phyloP scores from a whole-genome alignment of 148 eudicot genomes.

The Cornus controversa region DNA sequence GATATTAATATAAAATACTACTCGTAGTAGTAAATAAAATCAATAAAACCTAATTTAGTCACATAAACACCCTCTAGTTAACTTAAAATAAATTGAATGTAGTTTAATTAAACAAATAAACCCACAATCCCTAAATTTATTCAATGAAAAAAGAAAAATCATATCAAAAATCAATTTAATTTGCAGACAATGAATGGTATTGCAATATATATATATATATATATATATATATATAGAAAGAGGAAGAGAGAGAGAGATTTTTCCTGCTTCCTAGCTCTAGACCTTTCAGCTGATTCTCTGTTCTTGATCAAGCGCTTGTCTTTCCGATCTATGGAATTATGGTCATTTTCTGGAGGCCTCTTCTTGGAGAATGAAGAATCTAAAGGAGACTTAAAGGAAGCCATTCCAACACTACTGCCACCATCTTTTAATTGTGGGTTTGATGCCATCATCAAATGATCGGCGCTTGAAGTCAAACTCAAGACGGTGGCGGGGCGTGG shows the following conservation, averaged over 20 bases:
- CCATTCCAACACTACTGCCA: neutral
- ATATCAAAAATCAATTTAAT: too few species aligned
- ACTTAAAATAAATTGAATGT: too few species aligned
- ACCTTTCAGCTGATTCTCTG: constrained; percentile 76
- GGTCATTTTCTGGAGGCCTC: constrained; percentile 25
- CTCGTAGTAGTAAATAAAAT: too few species aligned
- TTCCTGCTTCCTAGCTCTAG: constrained; percentile 69
- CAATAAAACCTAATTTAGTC: too few species aligned
- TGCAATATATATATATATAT: too few species aligned
- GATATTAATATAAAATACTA: too few species aligned
- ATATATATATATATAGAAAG: neutral
- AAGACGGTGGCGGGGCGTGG: neutral
- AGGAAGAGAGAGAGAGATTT: neutral
- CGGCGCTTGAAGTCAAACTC: constrained; percentile 7
- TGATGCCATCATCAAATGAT: neutral
- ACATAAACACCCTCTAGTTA: too few species aligned
- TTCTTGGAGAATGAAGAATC: constrained; percentile 28
- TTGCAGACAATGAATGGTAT: too few species aligned
- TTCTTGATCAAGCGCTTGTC: constrained; percentile 76
- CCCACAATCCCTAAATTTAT: too few species aligned
- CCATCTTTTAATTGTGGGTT: neutral
- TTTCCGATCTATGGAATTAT: constrained; percentile 30
- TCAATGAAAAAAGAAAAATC: too few species aligned
- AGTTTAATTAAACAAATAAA: too few species aligned
- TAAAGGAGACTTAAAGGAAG: constrained; percentile 12